These are phyloP conservation scores for Fusarium annulatum DNA, from an alignment of 2,329 filamentous ascomycete genomes.

Conservation along the genomic window DNA sequence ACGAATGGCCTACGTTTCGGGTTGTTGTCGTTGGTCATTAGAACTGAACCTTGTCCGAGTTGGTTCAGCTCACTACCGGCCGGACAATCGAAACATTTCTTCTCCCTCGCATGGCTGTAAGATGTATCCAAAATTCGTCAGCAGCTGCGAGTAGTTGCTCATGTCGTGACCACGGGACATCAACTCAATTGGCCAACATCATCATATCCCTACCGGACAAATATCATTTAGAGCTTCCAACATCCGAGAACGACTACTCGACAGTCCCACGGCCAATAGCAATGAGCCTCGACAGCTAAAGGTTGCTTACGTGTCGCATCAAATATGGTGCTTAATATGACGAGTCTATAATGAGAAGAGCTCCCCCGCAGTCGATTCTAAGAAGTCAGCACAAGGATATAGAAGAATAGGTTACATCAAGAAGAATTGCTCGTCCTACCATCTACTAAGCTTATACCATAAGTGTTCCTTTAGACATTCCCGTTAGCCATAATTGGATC, in stretches of 20 bases:
- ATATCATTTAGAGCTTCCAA: neutral
- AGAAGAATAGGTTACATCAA: neutral
- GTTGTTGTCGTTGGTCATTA: neutral
- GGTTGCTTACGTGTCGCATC: neutral
- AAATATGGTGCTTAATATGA: neutral
- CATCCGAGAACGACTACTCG: neutral
- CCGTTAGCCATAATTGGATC: no score
- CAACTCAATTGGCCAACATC: neutral
- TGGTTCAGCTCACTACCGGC: neutral
- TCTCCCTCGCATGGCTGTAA: neutral
- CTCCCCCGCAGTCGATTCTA: neutral
- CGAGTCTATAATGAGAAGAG: neutral
- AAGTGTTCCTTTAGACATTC: neutral
- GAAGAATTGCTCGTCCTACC: rapidly evolving
- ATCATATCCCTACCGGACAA: no score
- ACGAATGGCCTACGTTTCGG: neutral
- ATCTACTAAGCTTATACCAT: neutral
- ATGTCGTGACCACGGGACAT: neutral
- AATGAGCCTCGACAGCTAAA: neutral
- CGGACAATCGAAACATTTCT: rapidly evolving
- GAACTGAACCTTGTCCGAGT: neutral
- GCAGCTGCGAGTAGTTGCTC: rapidly evolving
- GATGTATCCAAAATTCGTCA: no score
- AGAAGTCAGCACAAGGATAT: neutral
- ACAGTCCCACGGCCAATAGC: rapidly evolving